A percentile compares a stretch with the other conserved stretches of the same genome.
phyloP scores from a whole-genome alignment of 2,329 filamentous ascomycete genomes.

The Aspergillus sp. region DNA sequence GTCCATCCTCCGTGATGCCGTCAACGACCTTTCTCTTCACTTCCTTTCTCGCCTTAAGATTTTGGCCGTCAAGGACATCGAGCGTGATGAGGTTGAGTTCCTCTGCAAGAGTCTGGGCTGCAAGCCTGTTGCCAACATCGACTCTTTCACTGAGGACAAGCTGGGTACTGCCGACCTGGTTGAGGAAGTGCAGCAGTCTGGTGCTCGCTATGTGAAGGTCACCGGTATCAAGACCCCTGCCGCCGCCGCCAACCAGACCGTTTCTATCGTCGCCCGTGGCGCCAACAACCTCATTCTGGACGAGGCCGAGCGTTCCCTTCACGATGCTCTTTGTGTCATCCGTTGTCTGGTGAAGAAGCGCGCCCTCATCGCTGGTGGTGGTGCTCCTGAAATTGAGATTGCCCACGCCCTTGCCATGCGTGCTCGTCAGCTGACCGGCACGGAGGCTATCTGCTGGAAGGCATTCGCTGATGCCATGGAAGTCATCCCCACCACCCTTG shows the following conservation, averaged over 20 bases:
- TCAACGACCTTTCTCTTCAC: constrained; percentile 96
- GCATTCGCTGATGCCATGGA: constrained; percentile 97
- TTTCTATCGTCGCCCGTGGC: constrained; percentile 91
- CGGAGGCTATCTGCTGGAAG: constrained; percentile 98
- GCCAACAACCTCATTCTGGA: constrained; percentile 94
- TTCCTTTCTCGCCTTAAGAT: constrained; percentile 98
- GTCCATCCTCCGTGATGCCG: constrained; percentile 93
- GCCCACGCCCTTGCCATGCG: constrained; percentile 81
- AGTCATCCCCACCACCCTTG: constrained; percentile 92
- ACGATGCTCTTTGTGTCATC: constrained; percentile 97
- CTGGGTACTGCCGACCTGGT: constrained; percentile 90
- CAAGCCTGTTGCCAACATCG: constrained; percentile 97
- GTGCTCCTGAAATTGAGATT: constrained; percentile 95
- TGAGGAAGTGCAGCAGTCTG: constrained; percentile 85
- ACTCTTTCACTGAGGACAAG: constrained; percentile 98
- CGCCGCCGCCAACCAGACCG: constrained; percentile 65
- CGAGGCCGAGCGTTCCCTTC: constrained; percentile 92
- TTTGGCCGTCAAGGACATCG: constrained; percentile 93
- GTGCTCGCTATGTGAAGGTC: constrained; percentile 91
- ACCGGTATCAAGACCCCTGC: constrained; percentile 81
- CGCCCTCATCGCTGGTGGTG: constrained; percentile 95
- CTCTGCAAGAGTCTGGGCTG: constrained; percentile 99
- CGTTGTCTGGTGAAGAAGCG: constrained; percentile 99
- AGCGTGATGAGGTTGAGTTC: constrained; percentile 98
- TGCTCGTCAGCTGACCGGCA: constrained; percentile 80